phyloP scores from a whole-genome alignment of 2,329 filamentous ascomycete genomes.

The Pseudocercospora crystallina region DNA sequence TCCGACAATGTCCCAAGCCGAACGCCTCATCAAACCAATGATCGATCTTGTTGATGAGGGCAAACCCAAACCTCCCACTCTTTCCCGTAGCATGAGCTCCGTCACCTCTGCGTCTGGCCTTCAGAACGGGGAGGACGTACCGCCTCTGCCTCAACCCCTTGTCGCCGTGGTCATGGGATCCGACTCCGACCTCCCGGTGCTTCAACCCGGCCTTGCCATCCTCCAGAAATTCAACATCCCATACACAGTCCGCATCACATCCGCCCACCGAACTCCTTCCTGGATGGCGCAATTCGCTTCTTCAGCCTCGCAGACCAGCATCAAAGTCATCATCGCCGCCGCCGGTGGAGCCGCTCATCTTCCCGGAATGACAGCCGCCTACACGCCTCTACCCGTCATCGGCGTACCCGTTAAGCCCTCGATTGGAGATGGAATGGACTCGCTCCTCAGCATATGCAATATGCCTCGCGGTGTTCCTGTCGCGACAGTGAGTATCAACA shows the following conservation, averaged over 20 bases:
- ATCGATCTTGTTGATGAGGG: conserved; percentile 62
- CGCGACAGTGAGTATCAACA: conserved; percentile 48
- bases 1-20: conserved; percentile 65
- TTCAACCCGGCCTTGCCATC: conserved; percentile 65
- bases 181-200: conserved; percentile 70
- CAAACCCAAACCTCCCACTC: conserved; percentile 44
- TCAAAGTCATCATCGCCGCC: conserved; percentile 51
- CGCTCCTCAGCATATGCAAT: conserved; percentile 52
- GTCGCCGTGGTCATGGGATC: conserved; percentile 84
- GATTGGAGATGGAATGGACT: conserved; percentile 52
- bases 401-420: conserved; percentile 52
- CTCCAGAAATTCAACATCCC: conserved; percentile 70
- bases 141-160: conserved; percentile 48
- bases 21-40: conserved; percentile 67
- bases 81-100: conserved; percentile 31
- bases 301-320: conserved; percentile 36
- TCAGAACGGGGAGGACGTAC: background rate
- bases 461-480: conserved; percentile 51
- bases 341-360: conserved; percentile 53
- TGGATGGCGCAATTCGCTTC: conserved; percentile 49
- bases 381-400: conserved; percentile 52
- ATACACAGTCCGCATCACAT: conserved; percentile 72
- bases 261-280: conserved; percentile 59
- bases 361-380: conserved; percentile 52
- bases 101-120: background rate